Evolutionary conservation across 2,329 filamentous ascomycete species (phyloP), one percentile per base, ranked within the genome.

Genomic region (Nemania serpens): DNA sequence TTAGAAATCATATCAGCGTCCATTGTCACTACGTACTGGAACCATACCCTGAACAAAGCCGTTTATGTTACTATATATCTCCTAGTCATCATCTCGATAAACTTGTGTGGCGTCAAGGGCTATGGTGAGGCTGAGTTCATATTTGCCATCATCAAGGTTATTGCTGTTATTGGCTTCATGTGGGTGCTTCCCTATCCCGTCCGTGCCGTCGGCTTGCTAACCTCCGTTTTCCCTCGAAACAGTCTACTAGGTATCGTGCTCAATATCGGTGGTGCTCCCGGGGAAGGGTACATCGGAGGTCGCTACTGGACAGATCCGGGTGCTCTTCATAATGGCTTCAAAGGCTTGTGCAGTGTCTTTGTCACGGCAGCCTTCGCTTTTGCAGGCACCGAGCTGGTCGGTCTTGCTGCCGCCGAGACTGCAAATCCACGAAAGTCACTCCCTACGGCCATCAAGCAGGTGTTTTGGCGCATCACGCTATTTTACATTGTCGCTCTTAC

Each of bases 111-210:
- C 52, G 90, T 97, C 64, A 91, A 90, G 71, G 91, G 90, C 25
- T 97, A 96, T 68, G 93, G 92, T 70, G 93, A 96, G 75, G 91
- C 91, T 15, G 93, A 97, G 71, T 96, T 96, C 68, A 79, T 93
- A 58, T 95, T 96, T 72, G 90, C 91, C 34, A 86, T 93, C 54
- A 81, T 97, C 78, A 97, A 97, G 74, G 86, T 97, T 52, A 81
- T 89, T 43, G 92, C 93, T 33, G 87, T 97, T 7, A 88, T 97
- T 66, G 91, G 91, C 53, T 96, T 96, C 77, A 93, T 96, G 88
- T 90, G 87, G 77, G 17, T 39, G 13, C 41, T 7, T 13, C n/a
- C 36, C n/a, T 36, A 2, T 41, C 34, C 12, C 10, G 42, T 36
- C 18, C 34, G 46, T 20, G 29, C 37, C 25, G 41, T 53, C 54